These are phyloP conservation scores for Remersonia thermophila DNA, from an alignment of 2,329 filamentous ascomycete species.

Conservation along the genomic window DNA sequence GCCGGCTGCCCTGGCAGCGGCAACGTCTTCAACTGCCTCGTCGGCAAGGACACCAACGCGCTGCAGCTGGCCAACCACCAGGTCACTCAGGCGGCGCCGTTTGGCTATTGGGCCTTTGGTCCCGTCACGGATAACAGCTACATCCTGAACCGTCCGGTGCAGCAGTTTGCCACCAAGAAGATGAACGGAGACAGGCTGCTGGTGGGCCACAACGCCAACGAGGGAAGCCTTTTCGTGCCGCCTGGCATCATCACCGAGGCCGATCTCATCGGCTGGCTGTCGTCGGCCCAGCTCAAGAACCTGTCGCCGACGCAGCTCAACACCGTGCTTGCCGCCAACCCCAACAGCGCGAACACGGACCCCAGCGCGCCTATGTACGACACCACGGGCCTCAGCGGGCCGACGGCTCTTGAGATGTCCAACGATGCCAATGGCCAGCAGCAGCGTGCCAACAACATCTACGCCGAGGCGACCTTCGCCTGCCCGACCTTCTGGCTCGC, in stretches of 20 bases:
- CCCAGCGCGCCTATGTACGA: constrained; percentile 19
- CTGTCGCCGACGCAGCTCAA: constrained; percentile 22
- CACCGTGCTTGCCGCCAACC: constrained; percentile 23
- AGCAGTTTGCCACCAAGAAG: constrained; percentile 19
- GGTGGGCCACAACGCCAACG: constrained; percentile 26
- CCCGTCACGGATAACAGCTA: constrained; percentile 27
- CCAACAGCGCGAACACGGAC: constrained; percentile 15
- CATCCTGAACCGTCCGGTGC: constrained; percentile 20
- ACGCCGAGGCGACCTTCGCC: constrained; percentile 41
- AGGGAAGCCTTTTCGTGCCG: constrained; percentile 26
- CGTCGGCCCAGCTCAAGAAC: constrained; percentile 22
- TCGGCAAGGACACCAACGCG: constrained; percentile 20
- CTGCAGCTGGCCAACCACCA: constrained; percentile 26
- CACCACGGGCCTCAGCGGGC: constrained; percentile 20
- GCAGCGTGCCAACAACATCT: constrained; percentile 40
- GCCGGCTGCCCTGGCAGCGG: constrained; percentile 21
- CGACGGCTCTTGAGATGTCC: constrained; percentile 37
- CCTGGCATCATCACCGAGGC: constrained; percentile 22
- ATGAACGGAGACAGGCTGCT: constrained; percentile 25
- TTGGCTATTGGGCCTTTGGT: constrained; percentile 23
- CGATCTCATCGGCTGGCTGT: constrained; percentile 22
- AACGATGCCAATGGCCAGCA: constrained; percentile 39
- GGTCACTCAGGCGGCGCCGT: constrained; percentile 17
- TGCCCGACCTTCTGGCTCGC: constrained; percentile 46
- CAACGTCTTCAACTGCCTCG: constrained; percentile 24